Percentiles rank a stretch among this genome's conserved stretches.
phyloP scores from a whole-genome alignment of 176 grass and related monocot genomes.

The Musa itinerans region DNA sequence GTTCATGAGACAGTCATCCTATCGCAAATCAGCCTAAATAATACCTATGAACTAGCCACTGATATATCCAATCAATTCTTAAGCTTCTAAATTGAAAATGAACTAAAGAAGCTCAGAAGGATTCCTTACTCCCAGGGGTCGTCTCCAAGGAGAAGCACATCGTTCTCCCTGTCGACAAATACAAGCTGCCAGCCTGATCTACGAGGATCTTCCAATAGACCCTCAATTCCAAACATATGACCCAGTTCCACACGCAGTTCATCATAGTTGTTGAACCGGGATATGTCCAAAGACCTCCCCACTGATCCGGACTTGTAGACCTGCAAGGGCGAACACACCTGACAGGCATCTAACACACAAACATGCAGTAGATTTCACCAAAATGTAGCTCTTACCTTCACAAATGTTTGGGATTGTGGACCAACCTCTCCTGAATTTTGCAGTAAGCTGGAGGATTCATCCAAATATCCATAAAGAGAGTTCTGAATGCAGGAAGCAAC shows the following conservation, averaged over 20 bases:
- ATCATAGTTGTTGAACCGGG: slow-evolving; percentile 19
- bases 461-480: slow-evolving; percentile 12
- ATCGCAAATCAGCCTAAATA: no score
- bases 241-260: slow-evolving; percentile 23
- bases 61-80: neutral
- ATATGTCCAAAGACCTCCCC: slow-evolving; percentile 22
- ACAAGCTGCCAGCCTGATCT: slow-evolving; percentile 39
- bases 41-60: neutral
- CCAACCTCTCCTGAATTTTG: slow-evolving; percentile 13
- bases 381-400: slow-evolving; percentile 16
- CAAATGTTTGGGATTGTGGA: slow-evolving; percentile 9
- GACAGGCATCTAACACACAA: neutral
- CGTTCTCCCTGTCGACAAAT: slow-evolving; percentile 33
- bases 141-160: slow-evolving; percentile 32
- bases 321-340: neutral
- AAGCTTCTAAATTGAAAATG: neutral
- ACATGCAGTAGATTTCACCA: neutral
- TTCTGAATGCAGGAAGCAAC: slow-evolving; percentile 13
- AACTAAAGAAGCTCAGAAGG: neutral
- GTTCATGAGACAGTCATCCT: no score
- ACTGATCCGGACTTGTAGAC: slow-evolving; percentile 24
- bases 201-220: slow-evolving; percentile 29
- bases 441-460: slow-evolving; percentile 4
- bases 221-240: slow-evolving; percentile 29
- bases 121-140: slow-evolving; percentile 30